Evolutionary conservation across 345 rosid species (phyloP).

Genomic region (Rhizophora apiculata): DNA sequence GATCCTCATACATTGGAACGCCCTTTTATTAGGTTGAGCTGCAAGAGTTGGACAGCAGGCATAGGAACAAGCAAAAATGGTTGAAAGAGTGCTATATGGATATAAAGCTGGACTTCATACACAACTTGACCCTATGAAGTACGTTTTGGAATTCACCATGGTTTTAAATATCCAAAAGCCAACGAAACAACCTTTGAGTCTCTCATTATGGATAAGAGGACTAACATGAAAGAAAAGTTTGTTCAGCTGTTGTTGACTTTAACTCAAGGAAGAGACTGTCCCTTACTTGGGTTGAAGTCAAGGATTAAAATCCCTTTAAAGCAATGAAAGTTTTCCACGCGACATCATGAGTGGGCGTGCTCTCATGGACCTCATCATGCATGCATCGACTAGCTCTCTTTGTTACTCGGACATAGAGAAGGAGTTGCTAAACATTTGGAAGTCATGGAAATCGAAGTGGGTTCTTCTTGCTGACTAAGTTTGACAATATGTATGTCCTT

Average conservation of each 20-base stretch:
- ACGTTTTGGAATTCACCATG: slow-evolving; percentile 5
- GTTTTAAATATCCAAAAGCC: slow-evolving; percentile 18
- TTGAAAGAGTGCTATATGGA: no score
- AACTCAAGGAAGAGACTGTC: slow-evolving; percentile 4
- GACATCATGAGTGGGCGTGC: slow-evolving; percentile 65
- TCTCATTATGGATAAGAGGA: slow-evolving; percentile 12
- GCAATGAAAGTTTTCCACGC: slow-evolving; percentile 29
- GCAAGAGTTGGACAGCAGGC: no score
- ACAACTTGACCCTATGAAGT: background rate
- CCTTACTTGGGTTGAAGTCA: slow-evolving; percentile 38
- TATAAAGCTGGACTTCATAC: no score
- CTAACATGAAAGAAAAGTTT: slow-evolving; percentile 24
- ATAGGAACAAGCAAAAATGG: no score
- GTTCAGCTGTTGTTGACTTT: slow-evolving; percentile 22
- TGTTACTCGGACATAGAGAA: background rate
- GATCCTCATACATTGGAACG: no score
- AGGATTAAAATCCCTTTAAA: slow-evolving; percentile 37
- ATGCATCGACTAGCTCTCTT: slow-evolving; percentile 6
- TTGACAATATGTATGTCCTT: slow-evolving; percentile 15
- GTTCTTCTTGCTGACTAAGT: slow-evolving; percentile 21
- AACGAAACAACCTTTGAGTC: slow-evolving; percentile 11
- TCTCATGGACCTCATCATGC: slow-evolving; percentile 29
- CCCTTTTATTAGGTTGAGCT: no score
- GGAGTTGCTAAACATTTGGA: background rate
- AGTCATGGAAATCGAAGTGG: background rate